phyloP scores from a whole-genome alignment of 1,139 yeast species.

The Scheffersomyces stambukii region DNA sequence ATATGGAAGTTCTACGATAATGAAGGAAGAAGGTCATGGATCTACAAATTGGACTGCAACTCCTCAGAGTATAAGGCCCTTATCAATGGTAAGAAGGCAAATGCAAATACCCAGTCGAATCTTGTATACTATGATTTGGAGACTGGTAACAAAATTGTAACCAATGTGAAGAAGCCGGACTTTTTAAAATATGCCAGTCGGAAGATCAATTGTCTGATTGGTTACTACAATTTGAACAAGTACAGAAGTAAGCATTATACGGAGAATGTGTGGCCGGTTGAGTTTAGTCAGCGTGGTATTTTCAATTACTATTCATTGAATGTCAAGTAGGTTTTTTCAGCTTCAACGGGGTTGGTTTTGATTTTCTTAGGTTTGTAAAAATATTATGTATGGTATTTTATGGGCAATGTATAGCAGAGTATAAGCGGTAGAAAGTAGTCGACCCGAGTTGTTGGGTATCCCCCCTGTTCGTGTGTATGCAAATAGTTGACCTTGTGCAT shows the following conservation, averaged over 20 bases:
- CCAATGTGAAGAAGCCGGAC: constrained; percentile 52
- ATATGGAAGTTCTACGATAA: constrained; percentile 54
- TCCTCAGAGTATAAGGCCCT: constrained; percentile 21
- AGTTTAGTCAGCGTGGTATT: constrained; percentile 63
- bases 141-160: constrained; percentile 62
- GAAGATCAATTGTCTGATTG: constrained; percentile 56
- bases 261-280: constrained; percentile 61
- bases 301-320: constrained; percentile 64
- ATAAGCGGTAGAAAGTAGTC: neutral
- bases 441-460: too few relatives aligned
- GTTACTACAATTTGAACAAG: constrained; percentile 40
- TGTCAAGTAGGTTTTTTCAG: constrained; percentile 20
- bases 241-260: constrained; percentile 31
- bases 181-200: constrained; percentile 62
- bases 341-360: neutral
- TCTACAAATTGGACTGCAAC: constrained; percentile 46
- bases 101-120: constrained; percentile 17
- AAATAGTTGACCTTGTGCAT: too few relatives aligned
- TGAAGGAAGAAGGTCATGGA: constrained; percentile 82
- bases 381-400: too few relatives aligned
- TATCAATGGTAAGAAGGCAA: too few relatives aligned
- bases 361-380: neutral
- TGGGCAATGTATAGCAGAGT: too few relatives aligned
- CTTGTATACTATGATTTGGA: constrained; percentile 56
- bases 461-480: too few relatives aligned